Evolutionary conservation across 805 yeast genomes (phyloP), one percentile per base, ranked within the genome.

Genomic region (Starmerella bombi): DNA sequence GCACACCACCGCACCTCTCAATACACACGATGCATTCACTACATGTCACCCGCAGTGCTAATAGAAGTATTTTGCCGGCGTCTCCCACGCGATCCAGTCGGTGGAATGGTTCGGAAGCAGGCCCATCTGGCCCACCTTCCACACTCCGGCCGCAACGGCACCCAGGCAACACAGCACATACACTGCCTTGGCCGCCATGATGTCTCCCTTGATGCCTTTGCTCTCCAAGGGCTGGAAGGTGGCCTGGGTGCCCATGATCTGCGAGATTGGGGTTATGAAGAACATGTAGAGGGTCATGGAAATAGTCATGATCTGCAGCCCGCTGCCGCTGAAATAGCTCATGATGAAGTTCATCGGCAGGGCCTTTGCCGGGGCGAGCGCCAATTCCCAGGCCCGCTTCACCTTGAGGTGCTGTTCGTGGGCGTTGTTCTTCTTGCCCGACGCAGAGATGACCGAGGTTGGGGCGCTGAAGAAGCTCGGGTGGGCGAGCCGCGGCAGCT

Each of bases 21-120:
- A n/a, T n/a, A n/a, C n/a, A n/a, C n/a, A n/a, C n/a, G n/a, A n/a
- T n/a, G n/a, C n/a, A n/a, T n/a, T n/a, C n/a, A n/a, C n/a, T n/a
- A n/a, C n/a, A n/a, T n/a, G n/a, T n/a, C n/a, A n/a, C n/a, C n/a
- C n/a, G n/a, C n/a, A n/a, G n/a, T n/a, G n/a, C 18, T 17, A 37
- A 36, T 34, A 39, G 37, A 15, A 20, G 20, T 60, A 59, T 3
- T 39, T 44, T 3, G 65, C 50, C 5, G 67, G 63, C 2, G 50
- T 52, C 55, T 85, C 93, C 86, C 93, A 86, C 5, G 84, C 75
- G 15, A 88, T 62, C 97, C 97, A 91, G 57, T 88, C 98, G 49
- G 93, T 78, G 34, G 70, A 70, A 28, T 75, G 78, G 51, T 80
- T 82, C 18, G 98, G 98, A 44, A 88, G 75, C 49, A 88, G 64